Evolutionary conservation across 768 basidiomycete species (phyloP), one percentile per base, ranked within the genome.

Genomic region (Amanita brunnescens): DNA sequence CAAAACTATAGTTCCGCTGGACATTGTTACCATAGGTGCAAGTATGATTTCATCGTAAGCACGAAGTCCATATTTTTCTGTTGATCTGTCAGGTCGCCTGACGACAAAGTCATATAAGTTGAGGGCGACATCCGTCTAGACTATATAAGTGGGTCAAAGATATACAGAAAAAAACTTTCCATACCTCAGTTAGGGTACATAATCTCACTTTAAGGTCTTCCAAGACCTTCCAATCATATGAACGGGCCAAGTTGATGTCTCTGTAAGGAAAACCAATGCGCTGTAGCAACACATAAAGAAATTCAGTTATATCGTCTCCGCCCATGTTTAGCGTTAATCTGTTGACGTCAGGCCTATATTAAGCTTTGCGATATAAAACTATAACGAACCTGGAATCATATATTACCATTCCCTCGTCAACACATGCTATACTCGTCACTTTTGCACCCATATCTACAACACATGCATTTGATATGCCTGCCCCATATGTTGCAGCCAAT

Each of bases 21-120:
- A 10, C 6, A 13, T 42, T 24, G 14, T 43, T 59, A 93, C 96
- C 84, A 95, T 90, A 2, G 95, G 91, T 0, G 94, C 92, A 29
- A 97, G 71, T 53, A 96, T 94, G 47, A 89, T 85, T 66, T 99
- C 96, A 62, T 98, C 95, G 62, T 96, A 98, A 2, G 90, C 86
- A 23, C 92, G 82, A 39, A 96, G 70, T 23, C 82, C 85, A 63
- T 93, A 97, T 62, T 96, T 96, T 63, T 87, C 79, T 0, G 93
- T 85, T 12, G 82, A 70, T 48, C 79, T 76, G 33, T 80, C 82
- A 5, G 92, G 86, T 47, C 78, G 70, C 33, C 94, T 77, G 12
- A 95, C 87, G 18, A 85, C 78, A 59, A 98, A 93, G 62, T 96
- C 92, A 65, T 91, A 93, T 41, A 91, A 64, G 59, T 92, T 95